Evolutionary conservation across 768 basidiomycete genomes (phyloP).

Genomic region (Leccinum fibrillosum): DNA sequence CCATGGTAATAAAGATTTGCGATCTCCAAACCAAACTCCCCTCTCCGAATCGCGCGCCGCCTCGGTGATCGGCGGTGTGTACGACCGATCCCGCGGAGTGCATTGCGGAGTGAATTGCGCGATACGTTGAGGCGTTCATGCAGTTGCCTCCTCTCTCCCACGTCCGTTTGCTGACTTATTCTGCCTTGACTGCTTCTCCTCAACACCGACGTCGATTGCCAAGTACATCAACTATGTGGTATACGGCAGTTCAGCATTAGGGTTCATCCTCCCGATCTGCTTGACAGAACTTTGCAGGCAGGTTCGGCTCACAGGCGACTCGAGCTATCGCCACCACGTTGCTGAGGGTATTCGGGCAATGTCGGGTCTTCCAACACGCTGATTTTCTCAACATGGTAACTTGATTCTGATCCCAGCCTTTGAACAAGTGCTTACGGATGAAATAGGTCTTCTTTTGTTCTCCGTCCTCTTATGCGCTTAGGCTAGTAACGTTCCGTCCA

Average conservation of each 20-base stretch:
- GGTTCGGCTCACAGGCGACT: slow-evolving; percentile 56
- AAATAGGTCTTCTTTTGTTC: slow-evolving; percentile 82
- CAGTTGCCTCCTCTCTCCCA: no score
- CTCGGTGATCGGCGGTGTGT: no score
- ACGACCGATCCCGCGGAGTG: no score
- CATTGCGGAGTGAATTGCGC: no score
- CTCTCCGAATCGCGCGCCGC: no score
- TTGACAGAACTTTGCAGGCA: slow-evolving; percentile 81
- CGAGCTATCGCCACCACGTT: slow-evolving; percentile 70
- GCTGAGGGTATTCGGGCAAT: slow-evolving; percentile 65
- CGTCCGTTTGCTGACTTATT: no score
- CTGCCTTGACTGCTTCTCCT: no score
- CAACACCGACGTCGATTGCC: slow-evolving; percentile 34
- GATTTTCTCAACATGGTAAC: slow-evolving; percentile 74
- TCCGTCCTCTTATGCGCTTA: slow-evolving; percentile 46
- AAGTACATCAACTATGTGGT: slow-evolving; percentile 44
- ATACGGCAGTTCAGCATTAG: slow-evolving; percentile 35
- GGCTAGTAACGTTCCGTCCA: slow-evolving; percentile 45
- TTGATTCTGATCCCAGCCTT: slow-evolving; percentile 15
- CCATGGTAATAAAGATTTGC: no score
- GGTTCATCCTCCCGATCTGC: slow-evolving; percentile 27
- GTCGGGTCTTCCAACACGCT: slow-evolving; percentile 69
- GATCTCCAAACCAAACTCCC: no score
- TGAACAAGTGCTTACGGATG: slow-evolving; percentile 5
- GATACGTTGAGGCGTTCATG: no score